Percentiles rank a stretch among this genome's conserved stretches.
Conservation (phyloP, 1,284 basidiomycete genomes). For the Marasmius sp. region DNA sequence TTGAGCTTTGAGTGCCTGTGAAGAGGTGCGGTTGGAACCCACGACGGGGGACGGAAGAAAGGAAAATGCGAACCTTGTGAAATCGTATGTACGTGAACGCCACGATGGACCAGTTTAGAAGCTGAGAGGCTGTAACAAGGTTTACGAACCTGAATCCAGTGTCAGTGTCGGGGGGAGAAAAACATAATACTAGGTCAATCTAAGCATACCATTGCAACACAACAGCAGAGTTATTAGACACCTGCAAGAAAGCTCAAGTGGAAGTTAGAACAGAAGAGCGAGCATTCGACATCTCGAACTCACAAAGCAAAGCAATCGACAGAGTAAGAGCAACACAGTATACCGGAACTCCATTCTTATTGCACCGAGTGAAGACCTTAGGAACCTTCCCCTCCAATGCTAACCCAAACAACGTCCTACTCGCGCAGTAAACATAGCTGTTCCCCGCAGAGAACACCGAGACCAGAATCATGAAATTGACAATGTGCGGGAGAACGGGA, state of each 20-base stretch:
- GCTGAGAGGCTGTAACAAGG: conserved; percentile 43
- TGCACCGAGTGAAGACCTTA: conserved; percentile 50
- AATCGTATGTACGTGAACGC: conserved; percentile 45
- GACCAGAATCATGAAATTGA: conserved; percentile 66
- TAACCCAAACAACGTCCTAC: conserved; percentile 73
- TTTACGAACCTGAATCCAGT: conserved; percentile 38
- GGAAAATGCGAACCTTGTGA: conserved; percentile 30
- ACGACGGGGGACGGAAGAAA: conserved; percentile 2
- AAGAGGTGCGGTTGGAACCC: not conserved
- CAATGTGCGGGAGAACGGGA: conserved; percentile 58
- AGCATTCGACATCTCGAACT: not conserved
- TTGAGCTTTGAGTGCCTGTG: conserved; percentile 57
- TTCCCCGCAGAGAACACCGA: conserved; percentile 78
- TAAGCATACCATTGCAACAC: conserved; percentile 41
- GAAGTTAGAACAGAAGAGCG: too few species aligned
- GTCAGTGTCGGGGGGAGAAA: not conserved
- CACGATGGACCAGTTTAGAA: conserved; percentile 44
- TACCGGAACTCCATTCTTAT: conserved; percentile 63
- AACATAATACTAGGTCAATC: not conserved
- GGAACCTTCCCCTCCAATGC: conserved; percentile 67
- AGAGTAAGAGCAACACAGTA: conserved; percentile 41
- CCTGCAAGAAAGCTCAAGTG: conserved; percentile 40
- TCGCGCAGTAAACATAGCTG: conserved; percentile 72
- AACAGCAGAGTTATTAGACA: conserved; percentile 42
- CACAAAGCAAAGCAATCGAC: conserved; percentile 32